These are phyloP conservation scores for Fusarium mundagurra DNA, from an alignment of 2,329 filamentous ascomycete genomes.

Conservation along the genomic window DNA sequence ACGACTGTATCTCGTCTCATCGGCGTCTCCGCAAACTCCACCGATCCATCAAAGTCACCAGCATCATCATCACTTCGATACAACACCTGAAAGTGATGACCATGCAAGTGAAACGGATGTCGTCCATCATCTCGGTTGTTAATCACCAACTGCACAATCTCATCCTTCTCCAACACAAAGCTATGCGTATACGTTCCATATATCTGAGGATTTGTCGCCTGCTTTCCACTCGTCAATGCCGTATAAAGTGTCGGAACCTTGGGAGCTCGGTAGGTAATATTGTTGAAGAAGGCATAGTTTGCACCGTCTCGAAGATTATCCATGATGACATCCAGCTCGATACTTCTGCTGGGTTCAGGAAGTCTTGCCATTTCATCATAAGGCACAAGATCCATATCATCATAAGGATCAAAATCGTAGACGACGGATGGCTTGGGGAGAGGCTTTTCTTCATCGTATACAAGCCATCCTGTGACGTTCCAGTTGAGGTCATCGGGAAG, in stretches of 20 bases:
- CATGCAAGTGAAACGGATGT: conserved; percentile 83
- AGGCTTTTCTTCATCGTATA: conserved; percentile 60
- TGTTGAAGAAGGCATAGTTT: conserved; percentile 75
- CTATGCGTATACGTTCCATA: conserved; percentile 75
- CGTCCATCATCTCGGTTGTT: conserved; percentile 78
- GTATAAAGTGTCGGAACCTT: conserved; percentile 86
- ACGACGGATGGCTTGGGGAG: conserved; percentile 64
- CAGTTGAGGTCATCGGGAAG: conserved; percentile 75
- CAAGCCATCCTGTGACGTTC: conserved; percentile 73
- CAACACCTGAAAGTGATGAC: conserved; percentile 77
- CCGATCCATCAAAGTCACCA: conserved; percentile 62
- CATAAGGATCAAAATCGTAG: conserved; percentile 72
- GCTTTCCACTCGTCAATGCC: conserved; percentile 70
- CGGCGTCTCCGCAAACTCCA: conserved; percentile 63
- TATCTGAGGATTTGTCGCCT: conserved; percentile 65
- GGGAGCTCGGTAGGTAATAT: conserved; percentile 77
- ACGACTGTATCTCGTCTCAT: conserved; percentile 76
- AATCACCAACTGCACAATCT: conserved; percentile 79
- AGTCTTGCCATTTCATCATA: conserved; percentile 71
- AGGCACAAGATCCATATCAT: conserved; percentile 78
- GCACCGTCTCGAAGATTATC: conserved; percentile 70
- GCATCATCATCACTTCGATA: conserved; percentile 67
- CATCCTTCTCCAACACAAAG: conserved; percentile 72
- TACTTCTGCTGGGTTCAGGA: conserved; percentile 67
- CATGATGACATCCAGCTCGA: conserved; percentile 73